Evolutionary conservation across 441 rosid genomes (phyloP), one percentile per base, ranked within the genome.

Genomic region (Populus hybrid): DNA sequence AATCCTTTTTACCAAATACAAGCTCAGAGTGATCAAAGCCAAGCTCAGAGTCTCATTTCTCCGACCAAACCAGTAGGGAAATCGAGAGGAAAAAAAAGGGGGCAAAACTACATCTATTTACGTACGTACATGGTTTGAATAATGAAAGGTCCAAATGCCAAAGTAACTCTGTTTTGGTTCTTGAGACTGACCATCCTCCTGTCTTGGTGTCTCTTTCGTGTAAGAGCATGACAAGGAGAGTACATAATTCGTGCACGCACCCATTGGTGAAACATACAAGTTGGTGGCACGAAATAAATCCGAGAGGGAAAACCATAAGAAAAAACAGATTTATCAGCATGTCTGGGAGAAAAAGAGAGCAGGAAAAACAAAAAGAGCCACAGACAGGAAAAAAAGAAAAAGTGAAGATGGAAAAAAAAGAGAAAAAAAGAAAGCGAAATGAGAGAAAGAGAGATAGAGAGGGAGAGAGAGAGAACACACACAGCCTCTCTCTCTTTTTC

Each of bases 291-390:
- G 28, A 77, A 67, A 76, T 63, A 82, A 80, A 26, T 80, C 79
- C 79, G 76, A 74, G 12, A 35, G 76, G 21, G 76, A 77, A 74
- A 69, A 40, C 76, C 75, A 79, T 4, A 28, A 57, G 21, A 57
- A 20, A 11, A 36, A 26, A 30, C 21, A 20, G 32, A 67, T 78
- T 66, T 26, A 20, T 57, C 63, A 61, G 72, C 36, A 70, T 72
- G 73, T 59, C 66, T 70, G 70, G 34, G n/a, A 16, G 57, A 54
- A 80, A 77, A 81, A 75, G 61, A 72, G 61, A 57, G 36, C 75
- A 21, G 7, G 68, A 71, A 80, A 84, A 82, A 84, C 83, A 87
- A 84, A 83, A 85, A 82, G 85, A 79, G 80, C 35, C 32, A 59
- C 26, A 65, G 57, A 83, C 80, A 82, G 81, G 81, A 68, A 81